phyloP scores from a whole-genome alignment of 805 yeast genomes.

The baker's yeast (Saccharomyces cerevisiae) region DNA sequence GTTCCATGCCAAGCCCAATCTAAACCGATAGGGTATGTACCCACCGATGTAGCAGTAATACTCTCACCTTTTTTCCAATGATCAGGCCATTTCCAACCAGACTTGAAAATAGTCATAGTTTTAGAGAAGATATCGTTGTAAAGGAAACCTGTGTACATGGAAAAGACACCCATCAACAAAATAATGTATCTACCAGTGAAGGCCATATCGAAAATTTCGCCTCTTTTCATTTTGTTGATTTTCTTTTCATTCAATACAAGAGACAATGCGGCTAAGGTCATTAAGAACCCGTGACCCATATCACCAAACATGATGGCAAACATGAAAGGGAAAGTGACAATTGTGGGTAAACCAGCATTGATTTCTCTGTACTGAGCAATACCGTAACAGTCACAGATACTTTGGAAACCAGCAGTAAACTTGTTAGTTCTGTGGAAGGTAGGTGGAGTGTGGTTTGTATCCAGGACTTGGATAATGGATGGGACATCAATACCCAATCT shows the following conservation, averaged over 20 bases:
- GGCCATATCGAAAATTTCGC: slow-evolving; percentile 74
- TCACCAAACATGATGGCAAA: slow-evolving; percentile 83
- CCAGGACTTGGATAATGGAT: slow-evolving; percentile 49
- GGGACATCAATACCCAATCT: slow-evolving; percentile 29
- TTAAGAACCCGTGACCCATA: slow-evolving; percentile 65
- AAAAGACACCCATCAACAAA: slow-evolving; percentile 61
- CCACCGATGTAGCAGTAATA: slow-evolving; percentile 40
- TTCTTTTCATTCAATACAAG: slow-evolving; percentile 48
- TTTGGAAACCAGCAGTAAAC: slow-evolving; percentile 61
- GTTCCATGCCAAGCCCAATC: slow-evolving; percentile 79
- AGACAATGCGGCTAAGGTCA: slow-evolving; percentile 46
- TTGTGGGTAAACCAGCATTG: slow-evolving; percentile 67
- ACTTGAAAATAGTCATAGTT: slow-evolving; percentile 55
- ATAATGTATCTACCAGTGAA: slow-evolving; percentile 62
- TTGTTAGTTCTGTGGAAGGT: slow-evolving; percentile 64
- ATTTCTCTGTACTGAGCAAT: slow-evolving; percentile 68
- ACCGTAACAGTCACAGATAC: slow-evolving; percentile 70
- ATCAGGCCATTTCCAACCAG: slow-evolving; percentile 64
- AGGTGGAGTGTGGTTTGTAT: slow-evolving; percentile 62
- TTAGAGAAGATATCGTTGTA: slow-evolving; percentile 68
- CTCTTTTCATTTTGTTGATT: slow-evolving; percentile 50
- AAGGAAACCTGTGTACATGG: slow-evolving; percentile 66
- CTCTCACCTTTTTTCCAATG: slow-evolving; percentile 43
- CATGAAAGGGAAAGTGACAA: slow-evolving; percentile 73
- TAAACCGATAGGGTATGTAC: slow-evolving; percentile 54